Conservation (phyloP, 768 basidiomycete genomes). For the Crepidotus variabilis region DNA sequence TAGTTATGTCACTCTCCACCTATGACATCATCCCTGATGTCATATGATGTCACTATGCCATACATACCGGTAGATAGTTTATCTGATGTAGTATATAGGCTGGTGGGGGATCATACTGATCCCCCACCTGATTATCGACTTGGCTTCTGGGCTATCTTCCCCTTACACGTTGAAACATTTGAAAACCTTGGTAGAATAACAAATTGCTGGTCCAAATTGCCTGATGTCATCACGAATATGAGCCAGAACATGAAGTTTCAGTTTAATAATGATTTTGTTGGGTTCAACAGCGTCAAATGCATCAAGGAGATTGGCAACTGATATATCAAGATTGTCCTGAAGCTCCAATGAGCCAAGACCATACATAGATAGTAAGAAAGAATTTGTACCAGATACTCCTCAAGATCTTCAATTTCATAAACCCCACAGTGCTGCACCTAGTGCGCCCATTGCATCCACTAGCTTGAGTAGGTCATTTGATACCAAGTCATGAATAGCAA, state of each 20-base stretch:
- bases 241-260: slow-evolving; percentile 26
- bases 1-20: too few relatives aligned
- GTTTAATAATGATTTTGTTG: slow-evolving; percentile 22
- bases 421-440: slow-evolving; percentile 30
- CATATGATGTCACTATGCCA: too few relatives aligned
- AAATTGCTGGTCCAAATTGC: slow-evolving; percentile 23
- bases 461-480: slow-evolving; percentile 16
- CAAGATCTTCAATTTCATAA: slow-evolving; percentile 23
- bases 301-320: slow-evolving; percentile 27
- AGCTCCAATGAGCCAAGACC: not conserved
- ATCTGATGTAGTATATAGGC: too few relatives aligned
- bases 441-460: slow-evolving; percentile 16
- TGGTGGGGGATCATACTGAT: too few relatives aligned
- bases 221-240: slow-evolving; percentile 25
- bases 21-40: too few relatives aligned
- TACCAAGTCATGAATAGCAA: slow-evolving; percentile 27
- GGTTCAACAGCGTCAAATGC: slow-evolving; percentile 23
- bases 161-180: slow-evolving; percentile 40
- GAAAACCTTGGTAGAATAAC: slow-evolving; percentile 25
- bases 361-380: not conserved
- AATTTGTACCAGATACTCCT: slow-evolving; percentile 23
- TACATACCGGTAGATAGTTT: too few relatives aligned
- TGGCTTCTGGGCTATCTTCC: too few relatives aligned
- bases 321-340: slow-evolving; percentile 17
- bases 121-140: too few relatives aligned